A percentile compares a stretch with the other conserved stretches of the same genome.
phyloP scores from a whole-genome alignment of 2,329 filamentous ascomycete genomes.

The Pseudocercospora fuligena region DNA sequence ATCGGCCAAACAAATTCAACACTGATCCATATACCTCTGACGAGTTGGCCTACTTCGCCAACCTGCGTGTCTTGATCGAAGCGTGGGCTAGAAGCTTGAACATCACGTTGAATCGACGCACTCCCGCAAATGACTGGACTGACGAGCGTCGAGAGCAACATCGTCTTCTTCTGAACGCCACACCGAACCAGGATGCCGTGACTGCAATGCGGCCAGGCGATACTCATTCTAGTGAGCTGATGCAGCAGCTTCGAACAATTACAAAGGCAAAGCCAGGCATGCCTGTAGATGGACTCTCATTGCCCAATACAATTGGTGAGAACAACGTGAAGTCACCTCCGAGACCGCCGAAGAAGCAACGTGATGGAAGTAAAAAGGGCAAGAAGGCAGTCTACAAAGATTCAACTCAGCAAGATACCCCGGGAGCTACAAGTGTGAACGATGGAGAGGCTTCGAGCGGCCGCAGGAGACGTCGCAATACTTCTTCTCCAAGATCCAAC shows the following conservation, averaged over 20 bases:
- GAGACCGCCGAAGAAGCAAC: too few relatives aligned
- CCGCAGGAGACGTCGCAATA: too few relatives aligned
- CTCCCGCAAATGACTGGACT: neutral
- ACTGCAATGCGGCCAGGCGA: neutral
- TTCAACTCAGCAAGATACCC: too few relatives aligned
- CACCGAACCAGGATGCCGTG: neutral
- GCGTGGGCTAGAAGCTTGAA: neutral
- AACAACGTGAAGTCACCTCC: too few relatives aligned
- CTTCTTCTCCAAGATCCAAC: too few relatives aligned
- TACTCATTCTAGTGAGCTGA: neutral
- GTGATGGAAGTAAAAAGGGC: too few relatives aligned
- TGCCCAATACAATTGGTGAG: neutral
- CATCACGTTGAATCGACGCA: neutral
- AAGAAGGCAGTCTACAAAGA: too few relatives aligned
- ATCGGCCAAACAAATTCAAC: neutral
- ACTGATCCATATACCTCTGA: neutral
- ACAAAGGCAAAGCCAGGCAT: neutral
- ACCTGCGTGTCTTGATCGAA: neutral
- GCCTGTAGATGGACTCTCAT: neutral
- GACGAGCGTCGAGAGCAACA: neutral
- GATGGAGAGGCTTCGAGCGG: too few relatives aligned
- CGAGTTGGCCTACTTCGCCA: neutral
- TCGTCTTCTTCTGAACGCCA: neutral
- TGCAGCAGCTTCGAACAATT: neutral
- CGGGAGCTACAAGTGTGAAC: too few relatives aligned